Evolutionary conservation across 1,284 basidiomycete species (phyloP), one percentile per base, ranked within the genome.

Genomic region (Hemileia vastatrix): DNA sequence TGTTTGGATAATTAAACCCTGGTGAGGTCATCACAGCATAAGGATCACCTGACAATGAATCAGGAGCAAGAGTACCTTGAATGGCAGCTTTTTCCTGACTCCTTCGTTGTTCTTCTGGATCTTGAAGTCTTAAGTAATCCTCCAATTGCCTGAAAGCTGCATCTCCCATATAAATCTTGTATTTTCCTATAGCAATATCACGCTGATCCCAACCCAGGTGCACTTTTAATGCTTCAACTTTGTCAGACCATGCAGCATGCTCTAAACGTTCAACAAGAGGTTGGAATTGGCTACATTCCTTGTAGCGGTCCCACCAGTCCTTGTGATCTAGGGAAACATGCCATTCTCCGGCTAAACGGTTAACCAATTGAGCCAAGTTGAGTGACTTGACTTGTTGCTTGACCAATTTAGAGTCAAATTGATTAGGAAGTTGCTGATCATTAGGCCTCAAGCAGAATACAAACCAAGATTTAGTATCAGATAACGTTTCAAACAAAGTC

Each of bases 361-460:
- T 83, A 3, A 86, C 83, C 69, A 97, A 83, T 77, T 92, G 88
- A 1, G 86, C 79, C 65, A 97, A 70, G 0, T 90, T 89, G 36
- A 87, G 76, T 59, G 87, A 87, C 64, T 88, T 82, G 57, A 96
- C 86, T 77, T 97, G 94, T 0, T 88, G 87, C 76, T 94, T 95
- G 64, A 97, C 85, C 31, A 86, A 86, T 36, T 90, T 82, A 2
- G 89, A 88, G 78, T 98, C 94, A 61, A 95, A 79, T 76, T 97
- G 92, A 73, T 91, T 90, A 31, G 92, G 89, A 18, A 96, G 78
- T 75, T 95, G 91, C 18, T 88, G 87, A 78, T 96, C 92, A 74
- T 97, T 97, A 8, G 92, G 91, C 70, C 90, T 91, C 67, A 97
- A 77, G 72, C 90, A 95, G 77, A 95, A 88, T 4, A 95, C 82